Percentiles rank a stretch among this genome's conserved stretches.
Evolutionary conservation across 2,329 filamentous ascomycete genomes (phyloP).

Genomic region (Blastomyces gilchristii): DNA sequence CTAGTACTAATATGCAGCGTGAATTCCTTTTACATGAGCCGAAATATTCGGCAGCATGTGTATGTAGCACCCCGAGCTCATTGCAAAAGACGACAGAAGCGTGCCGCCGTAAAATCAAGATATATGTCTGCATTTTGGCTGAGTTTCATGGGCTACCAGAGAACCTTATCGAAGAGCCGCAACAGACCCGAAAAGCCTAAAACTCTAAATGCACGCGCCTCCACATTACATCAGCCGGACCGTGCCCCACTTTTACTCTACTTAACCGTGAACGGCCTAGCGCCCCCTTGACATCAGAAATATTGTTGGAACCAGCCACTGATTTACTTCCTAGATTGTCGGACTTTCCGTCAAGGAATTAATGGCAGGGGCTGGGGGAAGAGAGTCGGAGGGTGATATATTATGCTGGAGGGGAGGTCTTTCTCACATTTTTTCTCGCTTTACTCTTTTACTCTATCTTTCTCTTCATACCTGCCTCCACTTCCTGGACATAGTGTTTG

Average conservation of each 20-base stretch:
- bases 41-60: too few species aligned
- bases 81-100: not conserved
- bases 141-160: not conserved
- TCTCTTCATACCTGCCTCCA: not conserved
- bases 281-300: too few species aligned
- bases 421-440: not conserved
- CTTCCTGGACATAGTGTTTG: not conserved
- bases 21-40: too few species aligned
- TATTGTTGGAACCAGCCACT: too few species aligned
- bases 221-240: not conserved
- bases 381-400: not conserved
- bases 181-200: not conserved
- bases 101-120: not conserved
- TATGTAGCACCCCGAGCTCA: too few species aligned
- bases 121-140: not conserved
- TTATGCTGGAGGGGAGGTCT: not conserved
- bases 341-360: not conserved
- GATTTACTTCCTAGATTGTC: not conserved
- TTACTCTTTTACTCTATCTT: not conserved
- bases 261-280: not conserved
- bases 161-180: not conserved
- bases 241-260: not conserved
- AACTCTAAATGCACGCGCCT: not conserved
- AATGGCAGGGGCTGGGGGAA: not conserved
- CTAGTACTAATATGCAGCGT: too few species aligned